Evolutionary conservation across 306 rosid species (phyloP).

Genomic region (Fragaria nilgerrensis): DNA sequence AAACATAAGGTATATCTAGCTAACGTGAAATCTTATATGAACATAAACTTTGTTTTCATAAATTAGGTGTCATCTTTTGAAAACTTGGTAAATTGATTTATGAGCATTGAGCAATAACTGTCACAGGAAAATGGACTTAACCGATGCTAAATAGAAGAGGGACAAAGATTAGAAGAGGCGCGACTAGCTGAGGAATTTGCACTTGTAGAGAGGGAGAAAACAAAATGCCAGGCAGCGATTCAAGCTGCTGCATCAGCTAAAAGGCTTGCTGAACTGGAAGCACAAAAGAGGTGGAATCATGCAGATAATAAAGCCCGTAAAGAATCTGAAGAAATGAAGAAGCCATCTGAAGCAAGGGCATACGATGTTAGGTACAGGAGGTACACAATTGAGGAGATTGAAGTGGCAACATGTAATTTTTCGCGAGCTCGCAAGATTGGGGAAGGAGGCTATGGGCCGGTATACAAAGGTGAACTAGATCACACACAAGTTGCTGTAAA

Average conservation of each 20-base stretch:
- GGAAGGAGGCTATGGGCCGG: constrained; percentile 40
- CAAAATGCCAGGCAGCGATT: constrained; percentile 34
- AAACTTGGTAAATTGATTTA: neutral
- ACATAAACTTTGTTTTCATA: neutral
- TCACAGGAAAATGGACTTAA: constrained; percentile 48
- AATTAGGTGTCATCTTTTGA: no score
- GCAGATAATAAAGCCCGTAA: neutral
- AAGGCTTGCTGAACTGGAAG: constrained; percentile 40
- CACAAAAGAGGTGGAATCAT: constrained; percentile 27
- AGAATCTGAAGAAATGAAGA: constrained; percentile 29
- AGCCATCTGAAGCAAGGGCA: neutral
- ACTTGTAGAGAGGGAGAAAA: constrained; percentile 43
- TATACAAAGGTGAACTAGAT: constrained; percentile 34
- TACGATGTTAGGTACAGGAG: constrained; percentile 42
- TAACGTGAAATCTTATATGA: neutral
- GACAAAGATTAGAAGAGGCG: constrained; percentile 34
- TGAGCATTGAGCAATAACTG: neutral
- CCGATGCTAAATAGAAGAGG: constrained; percentile 47
- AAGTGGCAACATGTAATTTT: constrained; percentile 44
- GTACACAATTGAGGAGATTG: constrained; percentile 51
- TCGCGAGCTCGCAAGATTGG: constrained; percentile 42
- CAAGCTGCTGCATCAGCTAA: constrained; percentile 45
- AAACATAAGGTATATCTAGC: neutral
- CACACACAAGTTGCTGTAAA: constrained; percentile 22
- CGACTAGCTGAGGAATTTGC: constrained; percentile 14